These are phyloP conservation scores for Colletotrichum cordylinicola DNA, from an alignment of 2,329 filamentous ascomycete genomes.

Conservation along the genomic window DNA sequence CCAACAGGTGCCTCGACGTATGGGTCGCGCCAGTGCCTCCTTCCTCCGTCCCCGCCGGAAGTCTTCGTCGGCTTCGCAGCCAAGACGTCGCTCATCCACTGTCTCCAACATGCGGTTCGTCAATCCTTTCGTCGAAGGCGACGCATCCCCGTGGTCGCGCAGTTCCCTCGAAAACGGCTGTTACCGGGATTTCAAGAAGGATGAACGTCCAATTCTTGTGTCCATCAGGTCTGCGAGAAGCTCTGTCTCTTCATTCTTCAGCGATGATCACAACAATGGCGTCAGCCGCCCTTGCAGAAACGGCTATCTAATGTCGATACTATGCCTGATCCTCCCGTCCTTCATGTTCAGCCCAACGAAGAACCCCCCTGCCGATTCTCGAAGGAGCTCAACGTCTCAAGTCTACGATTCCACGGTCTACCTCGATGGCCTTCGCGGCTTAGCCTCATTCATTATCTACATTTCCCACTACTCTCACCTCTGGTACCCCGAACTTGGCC, in stretches of 20 bases:
- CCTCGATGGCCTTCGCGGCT: constrained; percentile 62
- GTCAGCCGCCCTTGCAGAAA: not conserved
- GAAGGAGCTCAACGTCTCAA: not conserved
- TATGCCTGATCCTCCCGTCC: not conserved
- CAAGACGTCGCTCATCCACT: not conserved
- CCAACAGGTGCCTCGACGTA: not conserved
- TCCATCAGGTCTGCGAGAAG: not conserved
- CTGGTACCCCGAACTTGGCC: not conserved
- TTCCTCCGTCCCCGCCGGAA: not conserved
- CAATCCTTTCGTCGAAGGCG: not conserved
- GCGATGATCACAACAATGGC: not conserved
- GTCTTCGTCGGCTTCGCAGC: not conserved
- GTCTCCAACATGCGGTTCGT: not conserved
- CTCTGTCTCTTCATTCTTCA: not conserved
- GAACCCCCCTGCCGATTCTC: not conserved
- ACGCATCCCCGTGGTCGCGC: not conserved
- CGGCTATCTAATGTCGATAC: not conserved
- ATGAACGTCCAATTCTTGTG: not conserved
- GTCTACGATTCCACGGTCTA: constrained; percentile 55
- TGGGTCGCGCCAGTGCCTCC: constrained; percentile 9
- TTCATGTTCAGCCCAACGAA: not conserved
- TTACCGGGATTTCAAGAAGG: not conserved
- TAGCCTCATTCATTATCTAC: constrained; percentile 60
- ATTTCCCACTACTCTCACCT: constrained; percentile 53
- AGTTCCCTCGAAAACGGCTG: not conserved